Conservation (phyloP, 305 asterid species). For the Striga hermonthica region DNA sequence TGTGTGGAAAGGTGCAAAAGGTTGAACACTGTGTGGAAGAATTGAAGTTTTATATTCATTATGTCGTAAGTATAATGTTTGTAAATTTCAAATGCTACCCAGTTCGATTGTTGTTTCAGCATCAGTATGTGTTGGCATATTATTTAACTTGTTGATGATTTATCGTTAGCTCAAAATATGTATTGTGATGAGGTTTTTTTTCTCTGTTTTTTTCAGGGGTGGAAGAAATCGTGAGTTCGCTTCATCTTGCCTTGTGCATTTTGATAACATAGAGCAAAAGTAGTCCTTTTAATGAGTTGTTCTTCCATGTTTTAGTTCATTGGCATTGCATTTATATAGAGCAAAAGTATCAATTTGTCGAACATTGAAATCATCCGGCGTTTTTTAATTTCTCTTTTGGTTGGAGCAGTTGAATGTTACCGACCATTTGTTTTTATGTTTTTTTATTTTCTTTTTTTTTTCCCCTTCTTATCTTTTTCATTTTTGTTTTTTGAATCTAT, state of each 20-base stretch:
- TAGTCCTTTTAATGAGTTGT: conserved; percentile 4
- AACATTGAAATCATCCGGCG: too few relatives aligned
- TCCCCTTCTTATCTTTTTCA: background rate
- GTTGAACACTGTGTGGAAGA: conserved; percentile 39
- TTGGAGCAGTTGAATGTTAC: too few relatives aligned
- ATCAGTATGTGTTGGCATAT: conserved; percentile 3
- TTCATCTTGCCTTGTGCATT: conserved; percentile 28
- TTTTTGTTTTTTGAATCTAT: background rate
- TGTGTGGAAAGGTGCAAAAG: conserved; percentile 46
- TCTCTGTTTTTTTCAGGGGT: conserved; percentile 59
- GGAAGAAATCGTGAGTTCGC: conserved; percentile 70
- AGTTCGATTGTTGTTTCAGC: conserved; percentile 11
- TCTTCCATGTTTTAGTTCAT: background rate
- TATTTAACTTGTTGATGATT: background rate
- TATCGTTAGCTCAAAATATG: conserved; percentile 4
- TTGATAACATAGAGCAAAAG: conserved; percentile 23
- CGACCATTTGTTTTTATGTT: too few relatives aligned
- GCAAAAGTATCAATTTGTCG: background rate
- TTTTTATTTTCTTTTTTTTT: background rate
- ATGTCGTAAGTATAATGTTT: conserved; percentile 49
- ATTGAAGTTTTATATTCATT: conserved; percentile 70
- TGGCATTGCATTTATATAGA: background rate
- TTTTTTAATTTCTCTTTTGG: too few relatives aligned
- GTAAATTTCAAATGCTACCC: conserved; percentile 2
- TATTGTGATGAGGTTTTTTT: background rate